Evolutionary conservation across 345 rosid species (phyloP).

Genomic region (Populus alba): DNA sequence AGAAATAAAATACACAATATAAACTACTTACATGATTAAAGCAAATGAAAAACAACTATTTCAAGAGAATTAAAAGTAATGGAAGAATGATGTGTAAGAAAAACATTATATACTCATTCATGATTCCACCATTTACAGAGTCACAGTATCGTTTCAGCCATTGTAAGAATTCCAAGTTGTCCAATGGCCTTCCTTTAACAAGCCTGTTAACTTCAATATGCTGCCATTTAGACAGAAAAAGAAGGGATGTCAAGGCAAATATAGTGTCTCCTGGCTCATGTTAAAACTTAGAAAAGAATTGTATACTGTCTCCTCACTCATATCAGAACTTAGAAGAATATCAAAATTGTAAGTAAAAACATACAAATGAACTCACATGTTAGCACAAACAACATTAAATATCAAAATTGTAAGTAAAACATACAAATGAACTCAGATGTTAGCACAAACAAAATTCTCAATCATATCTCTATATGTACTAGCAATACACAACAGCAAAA

Average conservation of each 20-base stretch:
- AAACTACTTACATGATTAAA: background rate
- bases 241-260: background rate
- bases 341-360: background rate
- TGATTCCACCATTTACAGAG: slow-evolving; percentile 90
- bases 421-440: background rate
- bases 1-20: slow-evolving; percentile 3
- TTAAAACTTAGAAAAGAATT: background rate
- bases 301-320: background rate
- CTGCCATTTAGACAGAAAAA: slow-evolving; percentile 35
- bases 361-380: background rate
- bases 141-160: slow-evolving; percentile 97
- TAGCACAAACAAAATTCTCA: background rate
- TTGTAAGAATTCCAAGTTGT: slow-evolving; percentile 96
- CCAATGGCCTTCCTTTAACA: slow-evolving; percentile 87
- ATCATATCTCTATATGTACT: background rate
- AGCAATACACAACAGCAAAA: background rate
- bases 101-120: slow-evolving; percentile 66
- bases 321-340: background rate
- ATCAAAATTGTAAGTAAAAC: background rate
- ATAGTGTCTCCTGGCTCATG: background rate
- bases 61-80: background rate
- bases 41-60: background rate
- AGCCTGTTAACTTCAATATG: slow-evolving; percentile 91
- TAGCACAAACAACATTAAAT: background rate
- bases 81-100: background rate